A percentile compares a stretch with the other conserved stretches of the same genome.
Evolutionary conservation across 768 basidiomycete genomes (phyloP).

Genomic region (Tulasnella sp.): DNA sequence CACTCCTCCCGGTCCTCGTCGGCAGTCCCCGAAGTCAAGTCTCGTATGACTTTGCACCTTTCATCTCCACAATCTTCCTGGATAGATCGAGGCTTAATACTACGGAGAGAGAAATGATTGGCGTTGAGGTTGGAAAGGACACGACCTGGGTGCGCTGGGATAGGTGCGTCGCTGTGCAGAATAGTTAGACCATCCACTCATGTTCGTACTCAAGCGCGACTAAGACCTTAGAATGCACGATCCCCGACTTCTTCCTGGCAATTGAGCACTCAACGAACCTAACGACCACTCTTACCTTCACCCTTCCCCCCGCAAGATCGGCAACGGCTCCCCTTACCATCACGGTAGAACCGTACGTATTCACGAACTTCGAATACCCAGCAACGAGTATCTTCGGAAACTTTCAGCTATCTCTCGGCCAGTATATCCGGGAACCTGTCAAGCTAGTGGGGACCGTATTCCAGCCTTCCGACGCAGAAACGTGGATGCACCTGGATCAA

Average conservation of each 20-base stretch:
- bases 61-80: not conserved
- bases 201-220: not conserved
- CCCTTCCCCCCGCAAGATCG: not conserved
- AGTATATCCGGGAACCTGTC: not conserved
- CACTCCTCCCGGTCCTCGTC: not conserved
- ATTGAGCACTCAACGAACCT: not conserved
- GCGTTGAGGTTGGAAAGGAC: not conserved
- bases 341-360: constrained; percentile 3
- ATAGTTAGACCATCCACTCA: not conserved
- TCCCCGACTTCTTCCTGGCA: not conserved
- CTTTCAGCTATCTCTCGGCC: not conserved
- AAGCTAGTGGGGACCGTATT: not conserved
- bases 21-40: not conserved
- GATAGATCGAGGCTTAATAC: not conserved
- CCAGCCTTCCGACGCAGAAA: not conserved
- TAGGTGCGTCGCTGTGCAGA: not conserved
- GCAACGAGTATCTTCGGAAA: not conserved
- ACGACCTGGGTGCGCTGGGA: constrained; percentile 1
- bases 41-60: not conserved
- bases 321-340: not conserved
- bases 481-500: constrained; percentile 1
- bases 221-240: not conserved
- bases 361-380: not conserved
- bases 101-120: not conserved
- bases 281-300: constrained; percentile 1